Evolutionary conservation across 2,329 filamentous ascomycete species (phyloP).

Genomic region (Trichoderma pleuroti): DNA sequence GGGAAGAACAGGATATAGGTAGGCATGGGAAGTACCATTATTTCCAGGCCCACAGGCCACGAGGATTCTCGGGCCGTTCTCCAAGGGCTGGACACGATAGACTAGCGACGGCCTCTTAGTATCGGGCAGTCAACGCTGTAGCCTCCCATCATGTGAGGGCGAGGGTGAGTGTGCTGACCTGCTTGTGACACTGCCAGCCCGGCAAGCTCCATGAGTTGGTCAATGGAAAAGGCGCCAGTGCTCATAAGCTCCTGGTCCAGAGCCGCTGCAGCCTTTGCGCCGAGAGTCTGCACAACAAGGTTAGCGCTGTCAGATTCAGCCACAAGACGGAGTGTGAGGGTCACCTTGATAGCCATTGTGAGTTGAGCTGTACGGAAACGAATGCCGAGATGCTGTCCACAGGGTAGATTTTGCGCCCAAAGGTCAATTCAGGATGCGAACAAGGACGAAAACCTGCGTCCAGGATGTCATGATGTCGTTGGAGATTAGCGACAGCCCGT

Average conservation of each 20-base stretch:
- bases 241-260: conserved; percentile 95
- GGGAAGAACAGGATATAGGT: neutral
- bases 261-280: conserved; percentile 80
- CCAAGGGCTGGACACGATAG: conserved; percentile 76
- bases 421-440: neutral
- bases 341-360: conserved; percentile 13
- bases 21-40: conserved; percentile 47
- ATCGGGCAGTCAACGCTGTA: neutral
- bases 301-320: conserved; percentile 4
- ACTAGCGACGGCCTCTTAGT: conserved; percentile 48
- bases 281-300: conserved; percentile 63
- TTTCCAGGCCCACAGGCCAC: conserved; percentile 87
- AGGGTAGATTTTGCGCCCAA: neutral
- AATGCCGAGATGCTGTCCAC: neutral
- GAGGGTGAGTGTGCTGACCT: conserved; percentile 45
- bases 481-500: neutral
- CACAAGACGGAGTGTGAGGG: neutral
- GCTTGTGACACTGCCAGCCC: conserved; percentile 91
- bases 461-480: conserved; percentile 18
- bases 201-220: conserved; percentile 96
- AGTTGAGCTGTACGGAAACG: neutral
- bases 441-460: neutral
- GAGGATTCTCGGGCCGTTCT: conserved; percentile 67
- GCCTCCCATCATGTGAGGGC: neutral
- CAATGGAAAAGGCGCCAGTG: conserved; percentile 80